A percentile compares a stretch with the other conserved stretches of the same genome.
Evolutionary conservation across 163 green algal species (phyloP).

Genomic region (Scenedesmus sp.): DNA sequence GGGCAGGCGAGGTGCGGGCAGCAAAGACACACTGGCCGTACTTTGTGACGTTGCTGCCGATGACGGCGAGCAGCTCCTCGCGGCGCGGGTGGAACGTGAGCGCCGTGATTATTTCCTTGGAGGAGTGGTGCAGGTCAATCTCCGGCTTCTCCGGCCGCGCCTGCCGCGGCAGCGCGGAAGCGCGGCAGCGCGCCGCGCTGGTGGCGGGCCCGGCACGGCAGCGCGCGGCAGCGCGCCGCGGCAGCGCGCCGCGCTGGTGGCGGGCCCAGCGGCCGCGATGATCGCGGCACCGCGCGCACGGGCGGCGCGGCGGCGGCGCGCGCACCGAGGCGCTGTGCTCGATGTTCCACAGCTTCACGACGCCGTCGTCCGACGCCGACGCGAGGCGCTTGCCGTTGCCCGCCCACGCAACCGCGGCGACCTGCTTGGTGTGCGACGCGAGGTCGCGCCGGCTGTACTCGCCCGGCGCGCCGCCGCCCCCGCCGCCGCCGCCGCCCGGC

Average conservation of each 20-base stretch:
- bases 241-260: too few species aligned
- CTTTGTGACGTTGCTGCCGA: slow-evolving; percentile 39
- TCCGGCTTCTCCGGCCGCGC: not conserved
- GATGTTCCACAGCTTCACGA: slow-evolving; percentile 33
- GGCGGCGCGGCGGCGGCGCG: too few species aligned
- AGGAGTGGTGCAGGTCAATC: slow-evolving; percentile 18
- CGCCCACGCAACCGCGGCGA: slow-evolving; percentile 14
- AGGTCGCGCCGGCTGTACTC: slow-evolving; percentile 25
- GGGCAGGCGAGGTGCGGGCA: too few species aligned
- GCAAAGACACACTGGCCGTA: not conserved
- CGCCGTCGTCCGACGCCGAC: slow-evolving; percentile 19
- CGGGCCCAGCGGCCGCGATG: too few species aligned
- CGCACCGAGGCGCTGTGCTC: not conserved
- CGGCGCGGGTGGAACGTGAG: slow-evolving; percentile 24
- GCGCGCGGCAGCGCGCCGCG: too few species aligned
- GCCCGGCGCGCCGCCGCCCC: not conserved
- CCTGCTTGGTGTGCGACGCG: not conserved
- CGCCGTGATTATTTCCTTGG: slow-evolving; percentile 6
- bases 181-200: not conserved
- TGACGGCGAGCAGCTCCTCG: slow-evolving; percentile 28
- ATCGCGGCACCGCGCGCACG: too few species aligned
- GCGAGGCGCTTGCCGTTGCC: slow-evolving; percentile 23
- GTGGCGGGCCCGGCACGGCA: too few species aligned
- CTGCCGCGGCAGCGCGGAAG: not conserved
- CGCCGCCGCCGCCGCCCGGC: not conserved